Percentiles rank a stretch among this genome's conserved stretches.
These are phyloP conservation scores for Penicillium daleae DNA, from an alignment of 495 filamentous ascomycete species.

Conservation along the genomic window DNA sequence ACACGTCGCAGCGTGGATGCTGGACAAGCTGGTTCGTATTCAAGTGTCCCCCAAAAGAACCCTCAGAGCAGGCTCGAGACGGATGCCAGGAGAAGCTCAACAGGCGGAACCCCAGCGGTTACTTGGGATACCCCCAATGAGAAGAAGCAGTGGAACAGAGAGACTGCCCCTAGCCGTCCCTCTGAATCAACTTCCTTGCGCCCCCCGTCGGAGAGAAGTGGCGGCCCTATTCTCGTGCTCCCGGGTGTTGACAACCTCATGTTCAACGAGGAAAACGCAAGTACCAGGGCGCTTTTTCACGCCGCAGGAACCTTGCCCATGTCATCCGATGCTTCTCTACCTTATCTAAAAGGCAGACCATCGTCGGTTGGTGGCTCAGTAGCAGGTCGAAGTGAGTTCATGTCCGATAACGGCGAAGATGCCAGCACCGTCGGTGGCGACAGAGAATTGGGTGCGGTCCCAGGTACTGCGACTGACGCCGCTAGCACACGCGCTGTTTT, in stretches of 20 bases:
- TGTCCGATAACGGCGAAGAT: constrained; percentile 36
- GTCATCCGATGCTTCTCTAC: constrained; percentile 28
- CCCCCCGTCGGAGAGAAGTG: constrained; percentile 22
- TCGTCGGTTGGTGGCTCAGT: constrained; percentile 35
- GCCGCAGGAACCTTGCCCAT: constrained; percentile 36
- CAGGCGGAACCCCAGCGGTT: constrained; percentile 5
- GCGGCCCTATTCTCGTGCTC: constrained; percentile 38
- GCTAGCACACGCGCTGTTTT: constrained; percentile 46
- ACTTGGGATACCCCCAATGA: constrained; percentile 21
- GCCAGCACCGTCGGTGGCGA: constrained; percentile 40
- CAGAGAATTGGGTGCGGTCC: constrained; percentile 29
- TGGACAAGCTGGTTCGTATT: constrained; percentile 39
- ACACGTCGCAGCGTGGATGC: constrained; percentile 40
- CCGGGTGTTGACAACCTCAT: constrained; percentile 36
- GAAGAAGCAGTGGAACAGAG: constrained; percentile 13
- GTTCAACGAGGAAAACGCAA: constrained; percentile 39
- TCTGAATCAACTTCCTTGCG: constrained; percentile 16
- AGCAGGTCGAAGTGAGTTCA: constrained; percentile 39
- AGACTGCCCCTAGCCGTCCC: constrained; percentile 4
- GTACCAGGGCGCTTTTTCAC: constrained; percentile 43
- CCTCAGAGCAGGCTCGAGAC: constrained; percentile 13
- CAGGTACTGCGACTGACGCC: constrained; percentile 28
- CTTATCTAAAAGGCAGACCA: constrained; percentile 26
- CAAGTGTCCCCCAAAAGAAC: constrained; percentile 27
- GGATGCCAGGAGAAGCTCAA: neutral